A percentile compares a stretch with the other conserved stretches of the same genome.
Evolutionary conservation across 1,139 yeast species (phyloP).

Genomic region (Candida tunisiensis): DNA sequence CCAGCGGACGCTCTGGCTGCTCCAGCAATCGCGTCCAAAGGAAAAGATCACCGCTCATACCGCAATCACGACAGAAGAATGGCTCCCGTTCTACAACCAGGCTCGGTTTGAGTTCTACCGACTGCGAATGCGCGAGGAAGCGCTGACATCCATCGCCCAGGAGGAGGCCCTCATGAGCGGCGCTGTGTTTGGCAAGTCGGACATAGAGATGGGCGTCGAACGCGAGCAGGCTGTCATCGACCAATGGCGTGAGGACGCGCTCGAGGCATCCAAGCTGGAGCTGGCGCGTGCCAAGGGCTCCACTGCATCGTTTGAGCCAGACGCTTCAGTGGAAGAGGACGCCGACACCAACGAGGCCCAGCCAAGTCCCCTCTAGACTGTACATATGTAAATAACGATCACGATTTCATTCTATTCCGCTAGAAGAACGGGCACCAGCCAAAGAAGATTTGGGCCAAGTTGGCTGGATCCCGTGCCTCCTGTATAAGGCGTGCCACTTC

Average conservation of each 20-base stretch:
- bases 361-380: not conserved
- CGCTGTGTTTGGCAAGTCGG: constrained; percentile 45
- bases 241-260: constrained; percentile 57
- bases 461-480: constrained; percentile 53
- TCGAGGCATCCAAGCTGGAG: constrained; percentile 15
- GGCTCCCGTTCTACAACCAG: constrained; percentile 60
- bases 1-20: constrained; percentile 68
- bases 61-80: constrained; percentile 20
- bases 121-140: constrained; percentile 70
- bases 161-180: constrained; percentile 87
- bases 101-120: constrained; percentile 83
- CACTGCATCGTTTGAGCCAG: not conserved
- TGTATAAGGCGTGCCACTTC: constrained; percentile 64
- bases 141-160: constrained; percentile 51
- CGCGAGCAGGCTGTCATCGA: constrained; percentile 58
- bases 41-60: too few species aligned
- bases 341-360: not conserved
- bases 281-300: not conserved
- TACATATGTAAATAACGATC: constrained; percentile 1
- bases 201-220: constrained; percentile 49
- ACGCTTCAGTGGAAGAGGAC: not conserved
- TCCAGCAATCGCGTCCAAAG: constrained; percentile 24
- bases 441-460: constrained; percentile 57
- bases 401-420: not conserved
- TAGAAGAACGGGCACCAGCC: constrained; percentile 46